These are phyloP conservation scores for Phytophthora pluvialis DNA, from an alignment of 352 stramenopile genomes.

Conservation along the genomic window DNA sequence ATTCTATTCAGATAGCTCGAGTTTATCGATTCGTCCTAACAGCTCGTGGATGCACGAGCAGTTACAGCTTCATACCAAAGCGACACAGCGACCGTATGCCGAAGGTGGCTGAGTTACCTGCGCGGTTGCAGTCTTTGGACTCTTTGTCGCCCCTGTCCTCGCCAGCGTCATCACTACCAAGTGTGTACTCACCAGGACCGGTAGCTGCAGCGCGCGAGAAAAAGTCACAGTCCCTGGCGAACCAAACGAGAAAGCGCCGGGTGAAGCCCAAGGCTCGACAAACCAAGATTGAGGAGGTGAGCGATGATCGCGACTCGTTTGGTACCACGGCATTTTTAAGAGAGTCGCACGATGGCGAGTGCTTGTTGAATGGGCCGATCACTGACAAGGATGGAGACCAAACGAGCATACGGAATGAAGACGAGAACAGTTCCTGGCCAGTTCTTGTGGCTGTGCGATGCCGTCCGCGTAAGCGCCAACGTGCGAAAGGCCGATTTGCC, in stretches of 20 bases:
- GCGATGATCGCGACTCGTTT: slow-evolving; percentile 1
- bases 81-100: slow-evolving; percentile 9
- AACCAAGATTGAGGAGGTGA: background rate
- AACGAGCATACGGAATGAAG: background rate
- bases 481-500: slow-evolving; percentile 10
- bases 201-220: background rate
- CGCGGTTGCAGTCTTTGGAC: slow-evolving; percentile 9
- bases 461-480: slow-evolving; percentile 41
- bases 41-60: background rate
- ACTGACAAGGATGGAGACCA: background rate
- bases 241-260: slow-evolving; percentile 3
- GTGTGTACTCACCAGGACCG: slow-evolving; percentile 16
- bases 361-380: background rate
- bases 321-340: background rate
- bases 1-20: no score
- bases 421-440: slow-evolving; percentile 20
- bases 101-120: slow-evolving; percentile 1
- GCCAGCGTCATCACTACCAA: slow-evolving; percentile 21
- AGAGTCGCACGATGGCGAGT: background rate
- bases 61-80: slow-evolving; percentile 1
- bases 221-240: background rate
- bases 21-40: background rate
- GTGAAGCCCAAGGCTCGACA: slow-evolving; percentile 1
- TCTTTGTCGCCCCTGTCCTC: slow-evolving; percentile 18
- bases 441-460: slow-evolving; percentile 71